These are phyloP conservation scores for Evernia prunastri DNA, from an alignment of 495 filamentous ascomycete species.

Conservation along the genomic window DNA sequence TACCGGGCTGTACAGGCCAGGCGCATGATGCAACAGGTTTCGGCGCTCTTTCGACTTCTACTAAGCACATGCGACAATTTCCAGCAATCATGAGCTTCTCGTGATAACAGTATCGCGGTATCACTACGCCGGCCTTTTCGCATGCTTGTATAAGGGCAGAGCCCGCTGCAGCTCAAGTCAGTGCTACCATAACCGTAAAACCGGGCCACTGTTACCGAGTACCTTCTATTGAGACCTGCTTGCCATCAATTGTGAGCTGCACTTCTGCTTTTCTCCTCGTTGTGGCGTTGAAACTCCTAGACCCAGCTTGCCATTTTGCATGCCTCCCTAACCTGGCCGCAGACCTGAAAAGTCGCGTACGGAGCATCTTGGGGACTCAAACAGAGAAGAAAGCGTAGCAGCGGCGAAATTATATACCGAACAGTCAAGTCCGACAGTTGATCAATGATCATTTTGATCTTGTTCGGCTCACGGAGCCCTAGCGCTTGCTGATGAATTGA, in stretches of 20 bases:
- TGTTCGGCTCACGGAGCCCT: neutral
- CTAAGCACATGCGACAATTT: constrained; percentile 99
- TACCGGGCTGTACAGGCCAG: constrained; percentile 96
- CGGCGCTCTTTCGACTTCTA: constrained; percentile 90
- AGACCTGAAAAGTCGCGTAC: constrained; percentile 80
- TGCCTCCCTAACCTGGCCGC: constrained; percentile 70
- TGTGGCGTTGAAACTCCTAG: constrained; percentile 70
- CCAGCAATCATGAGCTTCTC: constrained; percentile 99
- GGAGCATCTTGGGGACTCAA: constrained; percentile 64
- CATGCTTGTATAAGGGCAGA: constrained; percentile 97
- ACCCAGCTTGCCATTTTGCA: constrained; percentile 48
- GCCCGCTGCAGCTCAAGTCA: constrained; percentile 44
- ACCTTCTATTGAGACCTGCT: constrained; percentile 95
- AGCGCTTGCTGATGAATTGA: neutral
- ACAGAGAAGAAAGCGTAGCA: constrained; percentile 30
- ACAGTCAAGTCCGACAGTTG: constrained; percentile 27
- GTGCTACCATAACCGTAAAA: neutral
- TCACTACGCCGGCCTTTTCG: constrained; percentile 89
- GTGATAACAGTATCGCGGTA: constrained; percentile 98
- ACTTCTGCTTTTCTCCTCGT: constrained; percentile 73
- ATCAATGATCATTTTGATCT: no score
- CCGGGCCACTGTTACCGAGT: constrained; percentile 48
- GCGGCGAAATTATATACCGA: neutral
- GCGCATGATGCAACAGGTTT: constrained; percentile 98
- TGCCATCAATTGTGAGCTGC: constrained; percentile 92